A percentile compares a stretch with the other conserved stretches of the same genome.
phyloP scores from a whole-genome alignment of 148 eudicot species.

The Beta vulgaris region DNA sequence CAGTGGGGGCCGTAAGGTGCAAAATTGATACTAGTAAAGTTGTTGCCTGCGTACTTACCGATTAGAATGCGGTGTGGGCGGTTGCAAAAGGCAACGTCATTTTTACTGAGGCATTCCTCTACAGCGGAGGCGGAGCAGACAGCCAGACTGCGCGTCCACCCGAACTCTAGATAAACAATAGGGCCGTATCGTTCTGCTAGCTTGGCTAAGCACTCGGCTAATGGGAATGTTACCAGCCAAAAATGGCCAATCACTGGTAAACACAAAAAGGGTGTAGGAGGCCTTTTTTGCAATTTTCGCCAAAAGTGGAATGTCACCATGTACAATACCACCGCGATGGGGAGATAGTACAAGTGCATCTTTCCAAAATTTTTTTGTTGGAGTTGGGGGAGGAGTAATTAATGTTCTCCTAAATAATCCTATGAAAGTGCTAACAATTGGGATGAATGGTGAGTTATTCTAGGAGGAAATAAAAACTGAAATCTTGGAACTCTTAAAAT shows the following conservation, averaged over 20 bases:
- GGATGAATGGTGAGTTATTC: too few species aligned
- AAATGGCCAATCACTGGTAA: constrained; percentile 48
- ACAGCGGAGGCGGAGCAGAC: constrained; percentile 10
- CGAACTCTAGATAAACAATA: constrained; percentile 32
- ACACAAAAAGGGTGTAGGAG: constrained; percentile 38
- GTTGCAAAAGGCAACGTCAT: constrained; percentile 19
- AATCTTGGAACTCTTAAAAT: too few species aligned
- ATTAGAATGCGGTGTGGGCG: background rate
- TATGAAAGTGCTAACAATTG: too few species aligned
- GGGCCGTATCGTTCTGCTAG: constrained; percentile 34
- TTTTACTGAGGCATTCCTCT: constrained; percentile 21
- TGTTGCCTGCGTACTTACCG: constrained; percentile 11
- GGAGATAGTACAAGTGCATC: background rate
- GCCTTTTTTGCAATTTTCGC: constrained; percentile 26
- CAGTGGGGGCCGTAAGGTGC: constrained; percentile 24
- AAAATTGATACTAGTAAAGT: constrained; percentile 6
- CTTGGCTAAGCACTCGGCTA: constrained; percentile 27
- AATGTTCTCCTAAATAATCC: too few species aligned
- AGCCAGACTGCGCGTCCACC: constrained; percentile 31
- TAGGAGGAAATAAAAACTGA: too few species aligned
- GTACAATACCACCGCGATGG: constrained; percentile 13
- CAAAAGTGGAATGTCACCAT: constrained; percentile 6
- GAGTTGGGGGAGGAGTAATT: too few species aligned
- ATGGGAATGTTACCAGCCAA: constrained; percentile 32
- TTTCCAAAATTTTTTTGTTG: too few species aligned